phyloP scores from a whole-genome alignment of 164 flowering plant species.

The Vitis rupestris region DNA sequence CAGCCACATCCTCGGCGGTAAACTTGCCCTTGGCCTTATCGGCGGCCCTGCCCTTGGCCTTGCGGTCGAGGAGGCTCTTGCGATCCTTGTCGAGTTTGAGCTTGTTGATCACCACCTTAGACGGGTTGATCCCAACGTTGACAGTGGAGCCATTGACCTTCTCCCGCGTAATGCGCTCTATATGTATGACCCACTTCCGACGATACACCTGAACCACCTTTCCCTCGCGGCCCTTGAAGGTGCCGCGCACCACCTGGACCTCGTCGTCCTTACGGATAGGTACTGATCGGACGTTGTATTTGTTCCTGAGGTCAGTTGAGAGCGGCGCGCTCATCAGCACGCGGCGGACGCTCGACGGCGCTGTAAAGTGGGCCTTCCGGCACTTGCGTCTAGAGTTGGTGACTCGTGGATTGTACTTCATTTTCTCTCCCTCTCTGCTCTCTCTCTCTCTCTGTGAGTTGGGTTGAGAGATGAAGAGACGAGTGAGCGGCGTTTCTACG shows the following conservation, averaged over 20 bases:
- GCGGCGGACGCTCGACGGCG: constrained; percentile 71
- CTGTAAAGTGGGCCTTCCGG: constrained; percentile 78
- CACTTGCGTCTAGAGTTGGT: constrained; percentile 63
- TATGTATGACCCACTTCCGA: constrained; percentile 78
- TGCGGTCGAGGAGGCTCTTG: constrained; percentile 63
- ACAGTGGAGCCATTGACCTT: constrained; percentile 84
- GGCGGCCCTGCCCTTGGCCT: constrained; percentile 71
- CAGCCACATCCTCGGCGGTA: constrained; percentile 55
- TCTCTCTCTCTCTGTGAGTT: neutral
- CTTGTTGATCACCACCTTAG: constrained; percentile 73
- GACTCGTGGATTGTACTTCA: constrained; percentile 77
- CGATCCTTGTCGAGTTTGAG: constrained; percentile 80
- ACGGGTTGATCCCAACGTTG: constrained; percentile 71
- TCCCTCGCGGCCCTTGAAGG: constrained; percentile 81
- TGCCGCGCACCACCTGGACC: constrained; percentile 75
- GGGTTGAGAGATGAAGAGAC: too few species aligned
- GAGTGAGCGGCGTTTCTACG: too few species aligned
- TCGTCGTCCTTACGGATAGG: constrained; percentile 89
- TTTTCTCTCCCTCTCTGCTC: constrained; percentile 17
- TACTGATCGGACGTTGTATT: constrained; percentile 75
- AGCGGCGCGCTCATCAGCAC: constrained; percentile 69
- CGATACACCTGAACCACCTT: constrained; percentile 83
- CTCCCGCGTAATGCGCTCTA: constrained; percentile 82
- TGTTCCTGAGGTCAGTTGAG: constrained; percentile 56
- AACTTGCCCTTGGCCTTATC: constrained; percentile 80